phyloP scores from a whole-genome alignment of 495 filamentous ascomycete species.

The Trichoderma parareesei region DNA sequence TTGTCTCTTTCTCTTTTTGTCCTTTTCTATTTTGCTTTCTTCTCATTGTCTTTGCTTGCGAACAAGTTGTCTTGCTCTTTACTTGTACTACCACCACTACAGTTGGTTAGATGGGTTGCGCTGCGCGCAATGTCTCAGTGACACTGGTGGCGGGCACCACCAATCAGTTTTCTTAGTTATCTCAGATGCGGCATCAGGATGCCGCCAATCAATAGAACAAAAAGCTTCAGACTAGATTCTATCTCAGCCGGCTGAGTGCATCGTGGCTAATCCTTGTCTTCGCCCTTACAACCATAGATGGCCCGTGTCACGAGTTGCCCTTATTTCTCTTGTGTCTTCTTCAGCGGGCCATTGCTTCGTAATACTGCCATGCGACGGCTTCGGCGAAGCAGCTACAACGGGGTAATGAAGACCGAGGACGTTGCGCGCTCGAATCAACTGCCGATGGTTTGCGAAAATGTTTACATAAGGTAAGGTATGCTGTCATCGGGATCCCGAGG shows the following conservation, averaged over 20 bases:
- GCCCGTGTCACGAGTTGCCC: too few species aligned
- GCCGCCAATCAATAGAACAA: neutral
- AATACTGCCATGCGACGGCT: too few species aligned
- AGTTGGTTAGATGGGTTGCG: neutral
- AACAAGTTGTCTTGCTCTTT: neutral
- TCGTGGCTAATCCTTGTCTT: too few species aligned
- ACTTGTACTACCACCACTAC: neutral
- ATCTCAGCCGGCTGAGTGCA: neutral
- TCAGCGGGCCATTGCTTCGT: too few species aligned
- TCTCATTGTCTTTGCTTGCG: neutral
- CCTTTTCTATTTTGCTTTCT: neutral
- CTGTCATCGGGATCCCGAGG: too few species aligned
- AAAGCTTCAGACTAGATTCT: neutral
- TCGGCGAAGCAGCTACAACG: too few species aligned
- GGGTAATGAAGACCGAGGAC: too few species aligned
- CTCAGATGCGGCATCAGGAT: neutral
- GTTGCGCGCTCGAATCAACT: too few species aligned
- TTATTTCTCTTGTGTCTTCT: too few species aligned
- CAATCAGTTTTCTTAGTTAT: neutral
- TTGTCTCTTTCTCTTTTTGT: neutral
- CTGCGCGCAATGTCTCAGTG: constrained; percentile 8
- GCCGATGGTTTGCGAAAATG: too few species aligned
- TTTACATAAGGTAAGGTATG: too few species aligned
- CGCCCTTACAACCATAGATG: too few species aligned
- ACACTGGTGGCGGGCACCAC: constrained; percentile 5